Percentiles rank a stretch among this genome's conserved stretches.
Evolutionary conservation across 2,329 filamentous ascomycete genomes (phyloP).

Genomic region (Aspergillus novoparasiticus): DNA sequence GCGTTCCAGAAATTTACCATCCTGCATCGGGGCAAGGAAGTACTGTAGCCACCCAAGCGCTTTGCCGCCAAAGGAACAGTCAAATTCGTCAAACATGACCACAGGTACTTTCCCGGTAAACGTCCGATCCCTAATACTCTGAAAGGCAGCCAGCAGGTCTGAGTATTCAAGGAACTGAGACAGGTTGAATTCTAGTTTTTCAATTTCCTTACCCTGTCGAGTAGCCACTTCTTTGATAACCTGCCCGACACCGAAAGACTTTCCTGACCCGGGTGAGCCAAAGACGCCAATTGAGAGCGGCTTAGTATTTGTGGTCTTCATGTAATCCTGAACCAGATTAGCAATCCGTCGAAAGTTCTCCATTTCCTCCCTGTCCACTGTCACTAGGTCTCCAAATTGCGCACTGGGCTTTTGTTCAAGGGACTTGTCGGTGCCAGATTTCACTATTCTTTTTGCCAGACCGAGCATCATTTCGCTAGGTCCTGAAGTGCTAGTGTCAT

Average conservation of each 20-base stretch:
- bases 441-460: too few relatives aligned
- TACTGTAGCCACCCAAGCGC: neutral
- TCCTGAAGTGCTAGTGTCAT: too few relatives aligned
- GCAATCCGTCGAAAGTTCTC: too few relatives aligned
- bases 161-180: slow-evolving; percentile 6
- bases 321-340: too few relatives aligned
- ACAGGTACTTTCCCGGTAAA: neutral
- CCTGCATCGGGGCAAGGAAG: neutral
- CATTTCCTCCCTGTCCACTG: too few relatives aligned
- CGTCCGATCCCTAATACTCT: neutral
- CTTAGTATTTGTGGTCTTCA: neutral
- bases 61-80: neutral
- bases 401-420: too few relatives aligned
- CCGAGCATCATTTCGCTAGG: too few relatives aligned
- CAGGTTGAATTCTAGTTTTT: neutral
- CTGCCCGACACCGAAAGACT: slow-evolving; percentile 3
- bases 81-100: neutral
- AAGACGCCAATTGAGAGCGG: slow-evolving; percentile 8
- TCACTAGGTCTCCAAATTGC: too few relatives aligned
- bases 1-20: neutral
- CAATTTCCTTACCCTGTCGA: neutral
- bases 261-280: slow-evolving; percentile 4
- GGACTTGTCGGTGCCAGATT: too few relatives aligned
- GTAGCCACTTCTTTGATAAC: neutral
- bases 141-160: slow-evolving; percentile 1